Evolutionary conservation across 1,139 yeast genomes (phyloP).

Genomic region (Debaryomyces udenii): DNA sequence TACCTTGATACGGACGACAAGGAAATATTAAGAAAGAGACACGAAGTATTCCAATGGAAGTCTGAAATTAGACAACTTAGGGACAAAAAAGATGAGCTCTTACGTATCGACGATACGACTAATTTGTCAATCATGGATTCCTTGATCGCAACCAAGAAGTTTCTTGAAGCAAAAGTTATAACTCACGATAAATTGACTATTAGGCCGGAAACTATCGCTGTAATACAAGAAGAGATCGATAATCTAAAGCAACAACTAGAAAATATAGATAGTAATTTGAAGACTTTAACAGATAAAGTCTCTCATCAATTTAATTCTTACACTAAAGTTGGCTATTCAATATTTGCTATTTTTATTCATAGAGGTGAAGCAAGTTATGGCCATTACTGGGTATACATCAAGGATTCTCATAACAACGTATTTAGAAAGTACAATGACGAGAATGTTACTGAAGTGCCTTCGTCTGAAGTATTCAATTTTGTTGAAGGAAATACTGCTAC

Average conservation of each 20-base stretch:
- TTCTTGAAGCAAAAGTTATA: slow-evolving; percentile 42
- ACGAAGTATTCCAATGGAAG: slow-evolving; percentile 69
- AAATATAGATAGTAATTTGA: slow-evolving; percentile 43
- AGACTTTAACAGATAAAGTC: slow-evolving; percentile 48
- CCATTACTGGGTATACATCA: slow-evolving; percentile 94
- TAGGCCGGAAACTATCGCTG: slow-evolving; percentile 40
- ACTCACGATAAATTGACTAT: slow-evolving; percentile 28
- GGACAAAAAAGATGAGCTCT: slow-evolving; percentile 43
- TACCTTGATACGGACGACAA: slow-evolving; percentile 75
- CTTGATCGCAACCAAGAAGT: slow-evolving; percentile 57
- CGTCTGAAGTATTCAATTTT: slow-evolving; percentile 76
- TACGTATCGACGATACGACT: slow-evolving; percentile 47
- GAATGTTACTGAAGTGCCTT: slow-evolving; percentile 75
- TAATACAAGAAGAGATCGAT: slow-evolving; percentile 34
- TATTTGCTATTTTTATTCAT: slow-evolving; percentile 92
- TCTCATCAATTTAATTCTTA: slow-evolving; percentile 62
- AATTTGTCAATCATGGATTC: slow-evolving; percentile 53
- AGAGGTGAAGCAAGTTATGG: slow-evolving; percentile 96
- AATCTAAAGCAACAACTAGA: slow-evolving; percentile 23
- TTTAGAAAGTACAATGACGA: slow-evolving; percentile 95
- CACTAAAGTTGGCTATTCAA: slow-evolving; percentile 69
- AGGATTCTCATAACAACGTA: slow-evolving; percentile 65
- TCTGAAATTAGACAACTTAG: slow-evolving; percentile 50
- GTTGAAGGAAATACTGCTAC: slow-evolving; percentile 81
- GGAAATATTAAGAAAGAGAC: slow-evolving; percentile 53